Conservation (phyloP, 2,329 filamentous ascomycete species). For the Colletotrichum tofieldiae region DNA sequence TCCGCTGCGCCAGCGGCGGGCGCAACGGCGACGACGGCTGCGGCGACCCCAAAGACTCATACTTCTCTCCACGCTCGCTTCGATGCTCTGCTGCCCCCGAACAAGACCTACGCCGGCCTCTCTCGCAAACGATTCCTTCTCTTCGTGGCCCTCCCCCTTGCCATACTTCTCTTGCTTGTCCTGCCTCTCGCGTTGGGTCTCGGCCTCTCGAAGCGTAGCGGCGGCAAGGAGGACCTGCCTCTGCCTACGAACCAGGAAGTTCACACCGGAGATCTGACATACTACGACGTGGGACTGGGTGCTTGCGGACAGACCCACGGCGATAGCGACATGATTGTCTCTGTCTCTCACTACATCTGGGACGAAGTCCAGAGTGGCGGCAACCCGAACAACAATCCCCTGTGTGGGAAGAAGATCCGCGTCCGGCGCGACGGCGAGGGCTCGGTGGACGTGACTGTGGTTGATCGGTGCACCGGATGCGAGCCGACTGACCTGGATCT, state of each 20-base stretch:
- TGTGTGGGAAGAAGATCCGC: slow-evolving; percentile 77
- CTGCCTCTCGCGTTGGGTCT: slow-evolving; percentile 32
- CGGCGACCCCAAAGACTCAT: not conserved
- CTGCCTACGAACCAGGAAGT: slow-evolving; percentile 25
- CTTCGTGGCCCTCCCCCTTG: slow-evolving; percentile 21
- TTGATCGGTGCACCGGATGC: slow-evolving; percentile 76
- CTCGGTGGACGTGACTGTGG: slow-evolving; percentile 73
- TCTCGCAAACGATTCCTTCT: slow-evolving; percentile 29
- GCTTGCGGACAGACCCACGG: slow-evolving; percentile 76
- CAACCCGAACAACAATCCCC: slow-evolving; percentile 67
- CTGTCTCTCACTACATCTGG: slow-evolving; percentile 78
- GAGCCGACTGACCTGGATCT: slow-evolving; percentile 64
- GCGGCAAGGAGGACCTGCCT: slow-evolving; percentile 10
- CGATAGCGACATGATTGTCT: slow-evolving; percentile 72
- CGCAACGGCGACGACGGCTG: not conserved
- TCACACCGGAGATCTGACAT: slow-evolving; percentile 62
- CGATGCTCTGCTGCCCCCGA: slow-evolving; percentile 28
- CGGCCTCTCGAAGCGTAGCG: slow-evolving; percentile 26
- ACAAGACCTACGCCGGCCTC: slow-evolving; percentile 34
- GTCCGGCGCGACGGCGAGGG: slow-evolving; percentile 62
- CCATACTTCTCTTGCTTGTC: slow-evolving; percentile 25
- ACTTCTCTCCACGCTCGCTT: slow-evolving; percentile 22
- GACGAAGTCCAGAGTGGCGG: slow-evolving; percentile 68
- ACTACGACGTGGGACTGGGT: slow-evolving; percentile 76
- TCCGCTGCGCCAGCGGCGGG: not conserved